These are phyloP conservation scores for Daldinia loculata DNA, from an alignment of 495 filamentous ascomycete species.

Conservation along the genomic window DNA sequence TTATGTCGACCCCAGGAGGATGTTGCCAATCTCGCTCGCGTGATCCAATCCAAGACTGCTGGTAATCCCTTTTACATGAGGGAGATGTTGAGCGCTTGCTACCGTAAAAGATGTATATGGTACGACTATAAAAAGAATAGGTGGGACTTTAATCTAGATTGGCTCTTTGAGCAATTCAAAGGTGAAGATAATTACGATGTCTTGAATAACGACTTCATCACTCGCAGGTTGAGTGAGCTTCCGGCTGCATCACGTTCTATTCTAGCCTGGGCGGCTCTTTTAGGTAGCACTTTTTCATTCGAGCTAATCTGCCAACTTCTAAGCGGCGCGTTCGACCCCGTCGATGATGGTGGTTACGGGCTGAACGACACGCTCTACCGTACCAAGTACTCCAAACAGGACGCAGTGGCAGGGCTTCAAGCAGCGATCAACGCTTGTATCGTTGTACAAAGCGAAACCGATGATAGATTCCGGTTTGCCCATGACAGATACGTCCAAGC, in stretches of 20 bases:
- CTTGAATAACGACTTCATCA: slow-evolving; percentile 82
- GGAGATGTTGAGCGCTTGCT: slow-evolving; percentile 88
- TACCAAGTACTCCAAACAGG: slow-evolving; percentile 52
- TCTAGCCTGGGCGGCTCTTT: slow-evolving; percentile 82
- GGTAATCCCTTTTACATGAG: slow-evolving; percentile 90
- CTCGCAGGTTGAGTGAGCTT: slow-evolving; percentile 76
- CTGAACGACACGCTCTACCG: slow-evolving; percentile 31
- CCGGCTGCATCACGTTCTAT: slow-evolving; percentile 76
- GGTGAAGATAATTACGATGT: slow-evolving; percentile 77
- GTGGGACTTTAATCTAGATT: slow-evolving; percentile 87
- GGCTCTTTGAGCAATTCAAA: slow-evolving; percentile 82
- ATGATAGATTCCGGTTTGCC: slow-evolving; percentile 78
- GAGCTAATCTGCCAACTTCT: slow-evolving; percentile 79
- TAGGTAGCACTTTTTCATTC: slow-evolving; percentile 84
- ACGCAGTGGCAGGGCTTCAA: slow-evolving; percentile 79
- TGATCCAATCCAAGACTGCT: slow-evolving; percentile 81
- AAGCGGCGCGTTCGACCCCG: slow-evolving; percentile 69
- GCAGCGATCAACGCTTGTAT: slow-evolving; percentile 79
- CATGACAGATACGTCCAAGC: slow-evolving; percentile 87
- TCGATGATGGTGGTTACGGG: slow-evolving; percentile 49
- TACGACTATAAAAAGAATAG: slow-evolving; percentile 80
- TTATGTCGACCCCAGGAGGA: slow-evolving; percentile 69
- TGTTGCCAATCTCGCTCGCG: slow-evolving; percentile 69
- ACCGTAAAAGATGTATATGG: slow-evolving; percentile 86
- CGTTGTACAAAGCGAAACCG: slow-evolving; percentile 75